Conservation (phyloP, 2,329 filamentous ascomycete species). For the Penicillium sp. region DNA sequence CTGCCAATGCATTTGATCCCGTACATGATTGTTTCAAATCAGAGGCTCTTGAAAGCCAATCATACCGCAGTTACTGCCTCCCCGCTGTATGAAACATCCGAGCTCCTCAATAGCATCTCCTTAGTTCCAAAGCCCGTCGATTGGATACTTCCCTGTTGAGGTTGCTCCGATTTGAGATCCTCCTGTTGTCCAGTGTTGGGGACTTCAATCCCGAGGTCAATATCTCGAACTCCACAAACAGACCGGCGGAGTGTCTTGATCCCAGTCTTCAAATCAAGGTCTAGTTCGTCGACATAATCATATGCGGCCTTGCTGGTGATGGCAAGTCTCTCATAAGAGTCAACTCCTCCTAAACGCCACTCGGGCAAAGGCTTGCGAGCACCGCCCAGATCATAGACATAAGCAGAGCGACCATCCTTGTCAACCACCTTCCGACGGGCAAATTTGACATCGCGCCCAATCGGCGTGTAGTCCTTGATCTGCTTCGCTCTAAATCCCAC, state of each 20-base stretch:
- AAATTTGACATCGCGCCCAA: constrained; percentile 5
- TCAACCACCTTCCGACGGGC: constrained; percentile 9
- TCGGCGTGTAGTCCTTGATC: constrained; percentile 11
- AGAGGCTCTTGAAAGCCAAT: neutral
- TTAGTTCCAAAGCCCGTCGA: neutral
- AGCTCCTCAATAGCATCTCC: neutral
- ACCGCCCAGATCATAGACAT: constrained; percentile 11
- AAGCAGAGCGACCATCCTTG: constrained; percentile 3
- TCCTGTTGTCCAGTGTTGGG: neutral
- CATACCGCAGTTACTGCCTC: neutral
- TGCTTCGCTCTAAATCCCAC: constrained; percentile 15
- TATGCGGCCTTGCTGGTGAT: constrained; percentile 12
- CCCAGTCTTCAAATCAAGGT: constrained; percentile 5
- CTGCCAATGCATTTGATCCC: neutral
- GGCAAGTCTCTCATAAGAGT: constrained; percentile 17
- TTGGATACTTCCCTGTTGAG: neutral
- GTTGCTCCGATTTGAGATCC: neutral
- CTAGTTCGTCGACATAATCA: constrained; percentile 14
- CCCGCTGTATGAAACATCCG: neutral
- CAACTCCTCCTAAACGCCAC: constrained; percentile 15
- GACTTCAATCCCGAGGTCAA: neutral
- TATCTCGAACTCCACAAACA: neutral
- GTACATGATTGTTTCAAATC: neutral
- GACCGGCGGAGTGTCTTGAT: constrained; percentile 3
- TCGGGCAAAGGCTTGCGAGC: constrained; percentile 9